Evolutionary conservation across 106 monocot genomes (phyloP), one percentile per base, ranked within the genome.

Genomic region (Cymbidium sinense): DNA sequence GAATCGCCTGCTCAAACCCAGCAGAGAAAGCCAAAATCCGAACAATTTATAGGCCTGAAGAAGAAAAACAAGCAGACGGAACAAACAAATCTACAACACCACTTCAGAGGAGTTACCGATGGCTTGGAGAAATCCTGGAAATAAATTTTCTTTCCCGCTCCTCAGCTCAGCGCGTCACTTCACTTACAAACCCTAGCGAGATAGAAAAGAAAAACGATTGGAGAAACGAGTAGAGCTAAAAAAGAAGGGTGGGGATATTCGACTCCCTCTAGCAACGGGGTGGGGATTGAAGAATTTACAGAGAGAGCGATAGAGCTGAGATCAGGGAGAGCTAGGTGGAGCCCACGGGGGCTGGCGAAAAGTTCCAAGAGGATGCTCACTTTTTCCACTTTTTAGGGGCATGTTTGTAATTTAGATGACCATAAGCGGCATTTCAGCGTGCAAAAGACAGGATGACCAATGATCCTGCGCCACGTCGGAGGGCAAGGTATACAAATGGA

Each of bases 301-400:
- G 25, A 62, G 61, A 11, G 61, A 9, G 23, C 25, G 5, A 27
- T 7, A 79, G 79, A 72, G 34, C 7, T 6, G 71, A 37, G 44
- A 34, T 43, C 34, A 21, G 34, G 11, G 30, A 30, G 37, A 9
- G 37, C 31, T 29, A 30, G 7, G 4, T 43, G n/a, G 43, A 69
- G 50, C 51, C 71, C 79, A 71, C 25, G 6, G 71, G 12, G 23
- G 35, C 8, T 70, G 20, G 47, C 51, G 70, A 72, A 52, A 72
- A 72, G 71, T 18, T 72, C 30, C 2, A 47, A 47, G 0, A 1
- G 71, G 71, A 78, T 20, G 50, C 62, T 36, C 18, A 13, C 71
- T 72, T 72, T 72, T 72, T 72, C 71, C 47, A 5, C 37, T 72
- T 70, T 70, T 23, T 5, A 28, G 11, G 78, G 78, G 44, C 30